A percentile compares a stretch with the other conserved stretches of the same genome.
phyloP scores from a whole-genome alignment of 352 stramenopile species.

The Phytophthora melonis region DNA sequence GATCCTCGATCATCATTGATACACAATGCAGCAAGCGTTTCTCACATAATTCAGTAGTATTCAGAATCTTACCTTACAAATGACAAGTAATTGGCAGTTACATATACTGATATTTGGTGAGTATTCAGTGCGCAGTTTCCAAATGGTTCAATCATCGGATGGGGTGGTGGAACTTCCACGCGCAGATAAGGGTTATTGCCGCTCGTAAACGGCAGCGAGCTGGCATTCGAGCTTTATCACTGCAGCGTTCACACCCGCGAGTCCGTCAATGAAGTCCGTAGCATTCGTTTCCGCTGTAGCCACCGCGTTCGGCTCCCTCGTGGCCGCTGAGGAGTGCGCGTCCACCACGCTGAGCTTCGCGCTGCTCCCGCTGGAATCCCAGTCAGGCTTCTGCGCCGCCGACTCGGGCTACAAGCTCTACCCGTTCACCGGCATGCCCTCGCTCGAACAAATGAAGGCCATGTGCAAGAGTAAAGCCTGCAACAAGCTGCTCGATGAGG shows the following conservation, averaged over 20 bases:
- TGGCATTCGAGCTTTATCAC: slow-evolving; percentile 27
- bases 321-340: slow-evolving; percentile 38
- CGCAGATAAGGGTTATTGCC: slow-evolving; percentile 14
- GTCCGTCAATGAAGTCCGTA: slow-evolving; percentile 42
- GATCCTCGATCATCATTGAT: neutral
- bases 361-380: slow-evolving; percentile 42
- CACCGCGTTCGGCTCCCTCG: slow-evolving; percentile 23
- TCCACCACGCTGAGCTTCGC: slow-evolving; percentile 41
- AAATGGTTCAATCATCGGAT: slow-evolving; percentile 36
- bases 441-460: slow-evolving; percentile 26
- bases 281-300: slow-evolving; percentile 22
- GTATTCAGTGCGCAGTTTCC: slow-evolving; percentile 19
- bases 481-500: slow-evolving; percentile 36
- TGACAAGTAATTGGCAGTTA: slow-evolving; percentile 7
- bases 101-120: slow-evolving; percentile 10
- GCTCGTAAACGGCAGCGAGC: slow-evolving; percentile 3
- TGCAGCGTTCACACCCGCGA: neutral
- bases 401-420: slow-evolving; percentile 48
- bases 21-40: neutral
- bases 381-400: slow-evolving; percentile 32
- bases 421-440: slow-evolving; percentile 47
- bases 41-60: slow-evolving; percentile 1
- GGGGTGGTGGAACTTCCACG: slow-evolving; percentile 23
- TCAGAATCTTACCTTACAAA: slow-evolving; percentile 5
- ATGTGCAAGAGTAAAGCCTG: slow-evolving; percentile 46